Percentiles rank a stretch among this genome's conserved stretches.
These are phyloP conservation scores for Orbilia ellipsospora DNA, from an alignment of 2,329 filamentous ascomycete species.

Conservation along the genomic window DNA sequence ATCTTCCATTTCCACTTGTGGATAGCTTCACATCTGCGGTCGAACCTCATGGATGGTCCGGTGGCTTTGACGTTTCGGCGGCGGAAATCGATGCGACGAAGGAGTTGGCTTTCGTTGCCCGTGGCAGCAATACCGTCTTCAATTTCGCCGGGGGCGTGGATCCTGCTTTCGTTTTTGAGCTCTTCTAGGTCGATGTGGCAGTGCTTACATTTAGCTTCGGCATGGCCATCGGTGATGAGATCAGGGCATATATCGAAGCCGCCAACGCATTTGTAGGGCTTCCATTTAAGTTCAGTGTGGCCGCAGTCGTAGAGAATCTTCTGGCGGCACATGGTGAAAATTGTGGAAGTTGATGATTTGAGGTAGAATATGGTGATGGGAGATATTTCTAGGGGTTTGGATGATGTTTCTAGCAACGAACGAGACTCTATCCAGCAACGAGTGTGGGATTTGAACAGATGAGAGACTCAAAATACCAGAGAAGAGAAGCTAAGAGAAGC, in stretches of 20 bases:
- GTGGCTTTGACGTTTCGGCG: not conserved
- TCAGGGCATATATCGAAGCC: not conserved
- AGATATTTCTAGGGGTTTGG: not conserved
- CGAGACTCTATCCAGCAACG: not conserved
- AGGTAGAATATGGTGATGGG: not conserved
- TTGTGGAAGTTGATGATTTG: not conserved
- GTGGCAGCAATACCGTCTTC: too few relatives aligned
- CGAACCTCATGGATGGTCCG: too few relatives aligned
- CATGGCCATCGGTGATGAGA: not conserved
- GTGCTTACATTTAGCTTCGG: not conserved
- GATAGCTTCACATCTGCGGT: too few relatives aligned
- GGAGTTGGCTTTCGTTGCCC: too few relatives aligned
- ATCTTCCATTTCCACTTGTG: too few relatives aligned
- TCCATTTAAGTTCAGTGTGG: slow-evolving; percentile 19
- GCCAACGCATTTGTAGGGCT: not conserved
- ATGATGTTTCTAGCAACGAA: not conserved
- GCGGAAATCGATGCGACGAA: not conserved
- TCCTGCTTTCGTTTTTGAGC: too few relatives aligned
- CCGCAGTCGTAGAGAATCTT: not conserved
- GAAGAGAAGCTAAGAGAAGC: too few relatives aligned
- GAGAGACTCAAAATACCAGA: too few relatives aligned
- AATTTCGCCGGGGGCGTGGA: too few relatives aligned
- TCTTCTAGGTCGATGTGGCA: too few relatives aligned
- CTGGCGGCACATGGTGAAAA: slow-evolving; percentile 7
- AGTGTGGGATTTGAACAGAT: not conserved